Percentiles rank a stretch among this genome's conserved stretches.
Evolutionary conservation across 176 grass and related monocot genomes (phyloP).

Genomic region (Aegilops bicornis): DNA sequence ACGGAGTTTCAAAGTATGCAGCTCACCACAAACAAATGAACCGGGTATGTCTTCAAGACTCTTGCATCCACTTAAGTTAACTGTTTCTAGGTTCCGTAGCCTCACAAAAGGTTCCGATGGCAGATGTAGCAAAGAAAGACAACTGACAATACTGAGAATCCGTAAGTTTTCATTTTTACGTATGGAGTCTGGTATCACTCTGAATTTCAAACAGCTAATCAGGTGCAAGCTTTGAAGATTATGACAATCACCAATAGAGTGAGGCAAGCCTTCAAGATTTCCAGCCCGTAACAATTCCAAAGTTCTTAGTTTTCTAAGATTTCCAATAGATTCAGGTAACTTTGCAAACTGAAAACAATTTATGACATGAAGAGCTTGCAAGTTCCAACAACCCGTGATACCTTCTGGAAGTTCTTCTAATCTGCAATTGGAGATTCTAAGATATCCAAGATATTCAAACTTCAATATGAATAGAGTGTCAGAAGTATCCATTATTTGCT

Average conservation of each 20-base stretch:
- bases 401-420: background rate
- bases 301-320: constrained; percentile 24
- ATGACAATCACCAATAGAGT: background rate
- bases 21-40: background rate
- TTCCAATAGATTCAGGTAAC: background rate
- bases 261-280: background rate
- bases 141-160: background rate
- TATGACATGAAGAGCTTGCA: background rate
- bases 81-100: background rate
- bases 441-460: background rate
- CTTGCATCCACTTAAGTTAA: fast-evolving
- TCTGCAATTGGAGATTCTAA: background rate
- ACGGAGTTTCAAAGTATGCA: background rate
- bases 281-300: background rate
- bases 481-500: background rate
- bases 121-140: fast-evolving
- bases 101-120: too few species aligned
- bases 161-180: background rate
- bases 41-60: background rate
- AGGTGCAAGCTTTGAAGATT: background rate
- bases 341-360: background rate
- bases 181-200: background rate
- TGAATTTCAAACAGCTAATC: background rate
- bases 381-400: background rate
- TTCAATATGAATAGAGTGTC: background rate